Evolutionary conservation across 192 early-diverging fungal genomes (phyloP).

Genomic region (Coemansia pectinata): DNA sequence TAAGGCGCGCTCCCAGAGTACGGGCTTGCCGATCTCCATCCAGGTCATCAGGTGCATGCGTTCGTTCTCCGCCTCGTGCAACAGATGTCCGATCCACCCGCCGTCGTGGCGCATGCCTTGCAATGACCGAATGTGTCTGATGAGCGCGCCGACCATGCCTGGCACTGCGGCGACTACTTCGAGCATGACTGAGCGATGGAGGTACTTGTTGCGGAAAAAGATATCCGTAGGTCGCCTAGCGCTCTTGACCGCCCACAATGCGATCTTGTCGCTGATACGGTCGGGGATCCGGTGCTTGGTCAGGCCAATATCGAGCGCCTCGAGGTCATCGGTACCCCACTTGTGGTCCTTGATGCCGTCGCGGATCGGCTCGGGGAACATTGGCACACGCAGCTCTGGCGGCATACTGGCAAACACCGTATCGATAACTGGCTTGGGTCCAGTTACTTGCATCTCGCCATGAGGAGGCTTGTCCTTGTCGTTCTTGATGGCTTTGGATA

Average conservation of each 20-base stretch:
- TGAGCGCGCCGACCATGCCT: slow-evolving; percentile 86
- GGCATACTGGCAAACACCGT: slow-evolving; percentile 40
- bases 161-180: slow-evolving; percentile 79
- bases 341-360: slow-evolving; percentile 59
- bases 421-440: slow-evolving; percentile 26
- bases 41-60: slow-evolving; percentile 74
- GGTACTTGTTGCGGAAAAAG: slow-evolving; percentile 75
- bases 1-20: slow-evolving; percentile 60
- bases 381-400: slow-evolving; percentile 37
- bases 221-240: slow-evolving; percentile 66
- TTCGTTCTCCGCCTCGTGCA: slow-evolving; percentile 95
- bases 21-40: slow-evolving; percentile 72
- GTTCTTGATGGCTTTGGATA: slow-evolving; percentile 27
- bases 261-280: slow-evolving; percentile 61
- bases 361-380: slow-evolving; percentile 61
- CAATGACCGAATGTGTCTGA: slow-evolving; percentile 77
- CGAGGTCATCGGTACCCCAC: slow-evolving; percentile 60
- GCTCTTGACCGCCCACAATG: slow-evolving; percentile 63
- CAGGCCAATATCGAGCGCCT: slow-evolving; percentile 61
- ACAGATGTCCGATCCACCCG: slow-evolving; percentile 87
- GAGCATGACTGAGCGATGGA: slow-evolving; percentile 77
- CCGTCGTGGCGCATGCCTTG: slow-evolving; percentile 78
- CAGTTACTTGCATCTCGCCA: slow-evolving; percentile 21
- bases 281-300: slow-evolving; percentile 65
- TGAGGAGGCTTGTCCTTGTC: slow-evolving; percentile 7